phyloP scores from a whole-genome alignment of 2,329 filamentous ascomycete species.

The Aspergillus puulaauensis region DNA sequence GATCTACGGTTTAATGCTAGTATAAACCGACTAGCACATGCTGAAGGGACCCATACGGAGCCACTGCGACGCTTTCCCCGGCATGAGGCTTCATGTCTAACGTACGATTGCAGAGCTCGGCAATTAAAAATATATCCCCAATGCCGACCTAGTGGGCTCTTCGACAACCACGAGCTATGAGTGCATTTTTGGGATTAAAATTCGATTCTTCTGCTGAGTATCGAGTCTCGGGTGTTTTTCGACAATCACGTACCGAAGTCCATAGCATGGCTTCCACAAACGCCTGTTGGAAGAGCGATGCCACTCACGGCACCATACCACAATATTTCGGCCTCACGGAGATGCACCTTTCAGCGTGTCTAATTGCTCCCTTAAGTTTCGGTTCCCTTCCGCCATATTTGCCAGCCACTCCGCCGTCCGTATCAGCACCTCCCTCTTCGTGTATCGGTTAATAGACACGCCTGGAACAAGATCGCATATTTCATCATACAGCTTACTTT shows the following conservation, averaged over 20 bases:
- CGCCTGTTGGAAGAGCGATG: background rate
- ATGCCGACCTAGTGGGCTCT: constrained; percentile 1
- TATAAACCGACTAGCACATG: background rate
- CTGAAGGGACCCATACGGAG: background rate
- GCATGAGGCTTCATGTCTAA: background rate
- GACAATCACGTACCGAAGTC: background rate
- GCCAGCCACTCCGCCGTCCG: background rate
- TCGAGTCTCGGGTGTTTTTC: background rate
- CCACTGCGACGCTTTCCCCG: background rate
- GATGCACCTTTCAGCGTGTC: background rate
- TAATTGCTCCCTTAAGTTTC: background rate
- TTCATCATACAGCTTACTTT: background rate
- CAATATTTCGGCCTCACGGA: background rate
- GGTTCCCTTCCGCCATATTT: background rate
- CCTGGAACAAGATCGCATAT: background rate
- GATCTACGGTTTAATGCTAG: background rate
- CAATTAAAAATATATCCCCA: background rate
- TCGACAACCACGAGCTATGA: background rate
- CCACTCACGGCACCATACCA: background rate
- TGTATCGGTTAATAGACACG: background rate
- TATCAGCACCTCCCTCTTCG: background rate
- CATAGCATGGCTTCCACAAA: background rate
- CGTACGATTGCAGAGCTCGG: background rate
- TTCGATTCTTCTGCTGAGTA: background rate
- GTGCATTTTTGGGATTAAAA: background rate